Evolutionary conservation across 805 yeast genomes (phyloP).

Genomic region (Priceomyces fermenticarens): DNA sequence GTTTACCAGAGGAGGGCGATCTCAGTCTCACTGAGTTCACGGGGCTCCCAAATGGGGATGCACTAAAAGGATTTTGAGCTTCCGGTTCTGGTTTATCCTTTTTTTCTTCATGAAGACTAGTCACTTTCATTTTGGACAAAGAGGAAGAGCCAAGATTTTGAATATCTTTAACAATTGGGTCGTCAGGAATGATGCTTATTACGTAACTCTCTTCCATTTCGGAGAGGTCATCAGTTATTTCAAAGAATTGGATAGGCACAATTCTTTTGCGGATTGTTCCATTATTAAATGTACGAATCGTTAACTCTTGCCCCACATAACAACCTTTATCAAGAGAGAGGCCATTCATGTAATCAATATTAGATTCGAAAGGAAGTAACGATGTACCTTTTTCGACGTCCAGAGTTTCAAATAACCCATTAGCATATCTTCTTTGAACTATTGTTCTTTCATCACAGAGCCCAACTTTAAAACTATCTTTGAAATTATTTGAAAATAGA

Average conservation of each 20-base stretch:
- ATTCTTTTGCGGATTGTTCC: constrained; percentile 83
- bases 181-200: constrained; percentile 12
- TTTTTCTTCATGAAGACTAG: constrained; percentile 17
- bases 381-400: constrained; percentile 30
- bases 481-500: constrained; percentile 27
- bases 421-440: constrained; percentile 37
- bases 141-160: constrained; percentile 10
- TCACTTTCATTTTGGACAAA: constrained; percentile 14
- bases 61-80: constrained; percentile 11
- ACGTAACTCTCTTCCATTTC: constrained; percentile 1
- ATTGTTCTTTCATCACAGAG: constrained; percentile 58
- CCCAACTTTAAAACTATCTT: constrained; percentile 32
- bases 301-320: constrained; percentile 93
- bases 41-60: constrained; percentile 41
- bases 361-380: constrained; percentile 75
- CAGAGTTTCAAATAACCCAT: constrained; percentile 37
- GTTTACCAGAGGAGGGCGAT: constrained; percentile 52
- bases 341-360: constrained; percentile 78
- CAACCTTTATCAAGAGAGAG: constrained; percentile 91
- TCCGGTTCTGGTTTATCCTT: constrained; percentile 7
- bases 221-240: constrained; percentile 9
- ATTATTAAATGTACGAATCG: constrained; percentile 80
- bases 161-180: constrained; percentile 15
- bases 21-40: constrained; percentile 27
- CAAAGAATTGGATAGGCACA: constrained; percentile 55